These are phyloP conservation scores for Forsythia suspensa DNA, from an alignment of 257 asterid genomes.

Conservation along the genomic window DNA sequence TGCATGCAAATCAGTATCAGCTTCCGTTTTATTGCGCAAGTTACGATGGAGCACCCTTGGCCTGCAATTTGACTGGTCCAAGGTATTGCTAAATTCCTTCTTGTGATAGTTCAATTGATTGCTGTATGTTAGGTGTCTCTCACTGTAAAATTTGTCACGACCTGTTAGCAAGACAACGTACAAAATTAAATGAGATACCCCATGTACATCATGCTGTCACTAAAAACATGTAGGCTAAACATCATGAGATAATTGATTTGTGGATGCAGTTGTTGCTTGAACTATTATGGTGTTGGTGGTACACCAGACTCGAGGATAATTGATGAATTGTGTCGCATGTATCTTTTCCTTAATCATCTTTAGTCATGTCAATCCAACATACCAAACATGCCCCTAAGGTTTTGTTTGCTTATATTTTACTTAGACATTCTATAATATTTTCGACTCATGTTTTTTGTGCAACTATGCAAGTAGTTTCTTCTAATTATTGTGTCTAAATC, in stretches of 20 bases:
- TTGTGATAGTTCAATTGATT: constrained; percentile 25
- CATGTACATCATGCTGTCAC: neutral
- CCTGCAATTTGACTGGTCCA: constrained; percentile 99
- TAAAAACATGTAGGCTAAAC: neutral
- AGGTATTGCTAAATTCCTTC: constrained; percentile 62
- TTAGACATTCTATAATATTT: too few relatives aligned
- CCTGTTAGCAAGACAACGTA: neutral
- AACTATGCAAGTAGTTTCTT: too few relatives aligned
- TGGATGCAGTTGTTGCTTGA: neutral
- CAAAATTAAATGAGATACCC: neutral
- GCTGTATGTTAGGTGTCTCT: neutral
- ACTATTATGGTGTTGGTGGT: neutral
- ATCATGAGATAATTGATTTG: neutral
- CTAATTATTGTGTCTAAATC: too few relatives aligned
- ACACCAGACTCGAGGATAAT: too few relatives aligned
- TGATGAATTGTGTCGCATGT: too few relatives aligned
- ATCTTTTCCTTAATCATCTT: too few relatives aligned
- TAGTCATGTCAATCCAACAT: too few relatives aligned
- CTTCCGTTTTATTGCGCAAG: constrained; percentile 95
- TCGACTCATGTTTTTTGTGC: too few relatives aligned
- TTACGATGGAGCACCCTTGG: constrained; percentile 99
- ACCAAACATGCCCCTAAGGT: too few relatives aligned
- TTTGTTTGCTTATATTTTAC: too few relatives aligned
- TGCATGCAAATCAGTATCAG: constrained; percentile 53
- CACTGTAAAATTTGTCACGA: neutral